Conservation (phyloP, 2,329 filamentous ascomycete genomes). For the Fonsecaea nubica region DNA sequence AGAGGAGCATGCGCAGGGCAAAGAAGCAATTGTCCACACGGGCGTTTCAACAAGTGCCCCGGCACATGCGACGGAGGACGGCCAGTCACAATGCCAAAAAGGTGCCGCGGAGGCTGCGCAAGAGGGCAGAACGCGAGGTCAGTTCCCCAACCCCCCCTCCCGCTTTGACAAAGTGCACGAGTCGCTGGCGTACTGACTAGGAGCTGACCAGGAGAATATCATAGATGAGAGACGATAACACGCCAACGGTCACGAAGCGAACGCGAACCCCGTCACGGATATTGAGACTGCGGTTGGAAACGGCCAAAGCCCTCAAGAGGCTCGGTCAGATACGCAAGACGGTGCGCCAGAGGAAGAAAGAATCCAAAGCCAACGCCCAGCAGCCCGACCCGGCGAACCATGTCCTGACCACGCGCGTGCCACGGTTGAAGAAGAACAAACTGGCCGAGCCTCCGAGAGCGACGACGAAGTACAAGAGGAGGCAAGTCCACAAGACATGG, state of each 20-base stretch:
- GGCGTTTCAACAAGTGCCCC: slow-evolving; percentile 90
- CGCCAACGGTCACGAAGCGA: slow-evolving; percentile 73
- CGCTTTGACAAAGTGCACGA: slow-evolving; percentile 9
- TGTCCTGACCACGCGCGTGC: slow-evolving; percentile 47
- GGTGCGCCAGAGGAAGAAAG: slow-evolving; percentile 54
- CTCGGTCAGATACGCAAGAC: slow-evolving; percentile 59
- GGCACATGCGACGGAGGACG: slow-evolving; percentile 81
- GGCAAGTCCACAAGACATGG: slow-evolving; percentile 90
- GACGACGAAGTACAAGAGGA: slow-evolving; percentile 77
- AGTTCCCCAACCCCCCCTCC: slow-evolving; percentile 20
- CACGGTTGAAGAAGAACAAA: slow-evolving; percentile 73
- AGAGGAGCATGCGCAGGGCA: slow-evolving; percentile 78
- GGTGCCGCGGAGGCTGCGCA: slow-evolving; percentile 77
- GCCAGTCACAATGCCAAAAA: slow-evolving; percentile 95
- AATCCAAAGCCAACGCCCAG: slow-evolving; percentile 43
- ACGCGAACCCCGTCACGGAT: slow-evolving; percentile 54
- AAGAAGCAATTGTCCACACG: slow-evolving; percentile 69
- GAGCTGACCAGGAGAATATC: slow-evolving; percentile 36
- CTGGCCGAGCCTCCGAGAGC: slow-evolving; percentile 70
- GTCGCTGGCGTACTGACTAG: slow-evolving; percentile 22
- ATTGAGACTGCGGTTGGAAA: slow-evolving; percentile 70
- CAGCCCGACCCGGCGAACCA: slow-evolving; percentile 38
- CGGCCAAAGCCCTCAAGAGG: slow-evolving; percentile 71
- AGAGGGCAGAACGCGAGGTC: slow-evolving; percentile 69
- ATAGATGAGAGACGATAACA: slow-evolving; percentile 88